Conservation (phyloP, 1,284 basidiomycete genomes). For the Stygiomarasmius scandens region DNA sequence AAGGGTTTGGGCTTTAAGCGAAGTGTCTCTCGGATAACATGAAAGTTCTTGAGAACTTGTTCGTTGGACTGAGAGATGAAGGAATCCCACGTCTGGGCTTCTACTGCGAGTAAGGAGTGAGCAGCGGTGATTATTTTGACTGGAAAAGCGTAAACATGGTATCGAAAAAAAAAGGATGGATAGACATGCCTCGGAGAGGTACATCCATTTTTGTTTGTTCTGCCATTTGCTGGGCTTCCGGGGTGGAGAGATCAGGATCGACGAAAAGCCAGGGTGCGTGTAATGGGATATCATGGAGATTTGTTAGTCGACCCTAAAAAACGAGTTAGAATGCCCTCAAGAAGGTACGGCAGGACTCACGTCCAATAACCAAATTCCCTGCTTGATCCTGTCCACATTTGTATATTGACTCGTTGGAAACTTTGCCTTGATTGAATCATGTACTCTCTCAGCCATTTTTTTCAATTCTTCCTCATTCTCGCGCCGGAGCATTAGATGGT, state of each 20-base stretch:
- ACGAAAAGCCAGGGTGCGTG: slow-evolving; percentile 78
- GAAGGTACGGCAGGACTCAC: slow-evolving; percentile 34
- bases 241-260: slow-evolving; percentile 58
- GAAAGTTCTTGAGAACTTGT: slow-evolving; percentile 45
- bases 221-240: slow-evolving; percentile 62
- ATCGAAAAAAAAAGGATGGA: neutral
- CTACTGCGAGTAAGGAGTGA: neutral
- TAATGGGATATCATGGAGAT: slow-evolving; percentile 66
- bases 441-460: slow-evolving; percentile 51
- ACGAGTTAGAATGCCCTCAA: neutral
- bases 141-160: neutral
- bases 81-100: neutral
- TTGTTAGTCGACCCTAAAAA: slow-evolving; percentile 68
- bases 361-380: slow-evolving; percentile 60
- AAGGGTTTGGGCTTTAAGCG: slow-evolving; percentile 52
- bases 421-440: slow-evolving; percentile 47
- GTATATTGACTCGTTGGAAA: slow-evolving; percentile 52
- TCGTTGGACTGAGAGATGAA: slow-evolving; percentile 23
- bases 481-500: slow-evolving; percentile 60
- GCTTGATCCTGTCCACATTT: slow-evolving; percentile 54
- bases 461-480: slow-evolving; percentile 46
- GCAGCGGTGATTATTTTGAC: slow-evolving; percentile 20
- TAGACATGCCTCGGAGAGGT: slow-evolving; percentile 43
- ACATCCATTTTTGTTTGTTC: slow-evolving; percentile 38
- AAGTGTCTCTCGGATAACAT: slow-evolving; percentile 45